These are phyloP conservation scores for Saprolegnia parasitica DNA, from an alignment of 352 stramenopile species.

Conservation along the genomic window DNA sequence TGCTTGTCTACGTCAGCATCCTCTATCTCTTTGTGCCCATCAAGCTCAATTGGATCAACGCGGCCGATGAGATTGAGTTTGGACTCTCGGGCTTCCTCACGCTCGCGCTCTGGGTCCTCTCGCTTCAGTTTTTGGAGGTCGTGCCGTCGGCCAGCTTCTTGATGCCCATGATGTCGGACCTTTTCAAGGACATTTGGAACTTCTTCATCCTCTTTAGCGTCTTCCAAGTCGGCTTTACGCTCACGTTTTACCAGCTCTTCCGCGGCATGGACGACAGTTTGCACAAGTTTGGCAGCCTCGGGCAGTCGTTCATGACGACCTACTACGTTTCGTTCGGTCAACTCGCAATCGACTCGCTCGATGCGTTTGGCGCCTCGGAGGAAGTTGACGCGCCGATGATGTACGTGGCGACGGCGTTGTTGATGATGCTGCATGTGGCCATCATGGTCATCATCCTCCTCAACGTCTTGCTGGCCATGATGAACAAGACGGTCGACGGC, in stretches of 20 bases:
- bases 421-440: neutral
- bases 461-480: constrained; percentile 12
- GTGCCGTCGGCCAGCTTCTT: constrained; percentile 7
- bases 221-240: constrained; percentile 14
- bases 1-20: constrained; percentile 13
- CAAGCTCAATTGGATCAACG: neutral
- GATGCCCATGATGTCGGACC: constrained; percentile 13
- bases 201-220: constrained; percentile 19
- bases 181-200: neutral
- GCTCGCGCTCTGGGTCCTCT: neutral
- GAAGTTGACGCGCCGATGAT: neutral
- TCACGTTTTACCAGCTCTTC: constrained; percentile 24
- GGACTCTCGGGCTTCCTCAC: neutral
- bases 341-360: neutral
- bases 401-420: neutral
- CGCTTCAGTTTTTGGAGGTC: constrained; percentile 16
- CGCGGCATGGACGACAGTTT: neutral
- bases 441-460: constrained; percentile 5
- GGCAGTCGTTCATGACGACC: constrained; percentile 13
- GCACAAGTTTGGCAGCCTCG: neutral
- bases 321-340: constrained; percentile 7
- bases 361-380: neutral
- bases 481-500: constrained; percentile 11
- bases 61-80: neutral
- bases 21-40: constrained; percentile 21